Conservation (phyloP, 2,329 filamentous ascomycete genomes). For the Drechslerella coelobrocha region DNA sequence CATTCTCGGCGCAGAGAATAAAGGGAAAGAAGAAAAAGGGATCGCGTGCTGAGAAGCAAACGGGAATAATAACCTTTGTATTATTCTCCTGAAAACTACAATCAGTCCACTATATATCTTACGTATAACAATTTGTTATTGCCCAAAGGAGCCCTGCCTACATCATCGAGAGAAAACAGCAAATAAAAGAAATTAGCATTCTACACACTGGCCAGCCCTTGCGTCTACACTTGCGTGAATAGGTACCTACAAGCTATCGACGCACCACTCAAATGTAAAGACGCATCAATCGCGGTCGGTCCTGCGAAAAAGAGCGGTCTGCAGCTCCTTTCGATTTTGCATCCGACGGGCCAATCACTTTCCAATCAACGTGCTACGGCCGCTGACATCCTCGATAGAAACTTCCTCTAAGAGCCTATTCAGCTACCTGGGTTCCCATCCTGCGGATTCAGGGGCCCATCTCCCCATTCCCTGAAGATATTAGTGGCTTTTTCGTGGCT, state of each 20-base stretch:
- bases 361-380: background rate
- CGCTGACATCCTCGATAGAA: background rate
- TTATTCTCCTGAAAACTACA: too few species aligned
- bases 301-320: background rate
- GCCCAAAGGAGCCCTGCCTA: too few species aligned
- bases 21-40: background rate
- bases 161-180: too few species aligned
- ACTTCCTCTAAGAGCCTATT: background rate
- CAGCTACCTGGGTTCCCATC: too few species aligned
- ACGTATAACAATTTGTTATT: too few species aligned
- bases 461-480: background rate
- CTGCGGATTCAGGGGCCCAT: background rate
- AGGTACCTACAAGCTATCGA: too few species aligned
- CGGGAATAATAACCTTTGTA: background rate
- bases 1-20: background rate
- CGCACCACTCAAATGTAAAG: too few species aligned
- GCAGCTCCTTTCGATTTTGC: slow-evolving; percentile 2
- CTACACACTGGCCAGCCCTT: too few species aligned
- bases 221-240: too few species aligned
- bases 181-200: too few species aligned
- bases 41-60: background rate
- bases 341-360: background rate
- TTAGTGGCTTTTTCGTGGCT: slow-evolving; percentile 6
- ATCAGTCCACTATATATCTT: background rate
- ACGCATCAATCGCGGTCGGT: too few species aligned